A percentile compares a stretch with the other conserved stretches of the same genome.
Conservation (phyloP, 2,329 filamentous ascomycete species). For the Talaromyces funiculosus region DNA sequence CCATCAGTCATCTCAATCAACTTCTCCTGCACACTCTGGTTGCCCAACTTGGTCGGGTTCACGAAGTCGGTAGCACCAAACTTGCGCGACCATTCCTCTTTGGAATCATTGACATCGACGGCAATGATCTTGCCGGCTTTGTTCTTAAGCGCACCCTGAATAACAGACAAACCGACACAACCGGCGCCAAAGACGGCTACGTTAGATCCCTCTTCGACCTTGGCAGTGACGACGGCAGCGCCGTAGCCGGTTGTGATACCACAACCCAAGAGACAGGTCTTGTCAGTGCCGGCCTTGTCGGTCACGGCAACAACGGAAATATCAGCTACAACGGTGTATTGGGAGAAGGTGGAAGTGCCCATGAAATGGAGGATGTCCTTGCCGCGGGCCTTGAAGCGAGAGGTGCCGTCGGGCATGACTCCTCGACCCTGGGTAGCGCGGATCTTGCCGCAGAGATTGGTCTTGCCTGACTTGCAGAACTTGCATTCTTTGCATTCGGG, state of each 20-base stretch:
- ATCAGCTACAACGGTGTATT: constrained; percentile 97
- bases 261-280: constrained; percentile 91
- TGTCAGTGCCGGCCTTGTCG: constrained; percentile 85
- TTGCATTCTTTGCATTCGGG: constrained; percentile 98
- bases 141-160: constrained; percentile 86
- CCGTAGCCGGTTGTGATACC: constrained; percentile 99
- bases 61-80: constrained; percentile 97
- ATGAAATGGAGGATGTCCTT: constrained; percentile 97
- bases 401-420: constrained; percentile 95
- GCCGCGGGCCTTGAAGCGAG: constrained; percentile 89
- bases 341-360: constrained; percentile 97
- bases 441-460: constrained; percentile 98
- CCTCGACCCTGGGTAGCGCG: constrained; percentile 92
- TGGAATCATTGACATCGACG: constrained; percentile 76
- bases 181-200: constrained; percentile 92
- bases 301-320: constrained; percentile 96
- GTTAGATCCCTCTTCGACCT: constrained; percentile 82
- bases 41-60: constrained; percentile 73
- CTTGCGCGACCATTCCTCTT: constrained; percentile 88
- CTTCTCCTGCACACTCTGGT: constrained; percentile 80
- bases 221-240: constrained; percentile 87
- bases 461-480: constrained; percentile 99
- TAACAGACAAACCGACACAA: constrained; percentile 90
- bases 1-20: constrained; percentile 97
- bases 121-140: constrained; percentile 61